These are phyloP conservation scores for Chlamydomonas incerta DNA, from an alignment of 139 green algal species.

Conservation along the genomic window DNA sequence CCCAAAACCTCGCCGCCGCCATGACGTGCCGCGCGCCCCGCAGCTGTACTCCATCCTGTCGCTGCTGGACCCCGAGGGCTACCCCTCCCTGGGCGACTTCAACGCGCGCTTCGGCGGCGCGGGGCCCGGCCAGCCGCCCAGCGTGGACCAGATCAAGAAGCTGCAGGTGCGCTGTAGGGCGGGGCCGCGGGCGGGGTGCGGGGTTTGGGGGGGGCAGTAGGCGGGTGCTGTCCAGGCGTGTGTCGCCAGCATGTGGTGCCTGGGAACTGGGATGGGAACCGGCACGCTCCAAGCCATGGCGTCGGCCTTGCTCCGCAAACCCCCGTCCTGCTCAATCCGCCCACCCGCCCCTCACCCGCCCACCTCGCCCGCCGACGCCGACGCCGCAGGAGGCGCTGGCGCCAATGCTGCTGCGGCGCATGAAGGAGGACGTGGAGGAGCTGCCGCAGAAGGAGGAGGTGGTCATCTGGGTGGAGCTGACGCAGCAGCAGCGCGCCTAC, in stretches of 20 bases:
- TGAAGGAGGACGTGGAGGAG: constrained; percentile 98
- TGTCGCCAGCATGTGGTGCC: too few relatives aligned
- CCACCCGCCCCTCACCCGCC: background rate
- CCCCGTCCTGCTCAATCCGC: too few relatives aligned
- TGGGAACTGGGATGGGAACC: too few relatives aligned
- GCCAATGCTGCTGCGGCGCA: constrained; percentile 91
- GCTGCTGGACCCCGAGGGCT: constrained; percentile 75
- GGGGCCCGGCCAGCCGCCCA: constrained; percentile 45
- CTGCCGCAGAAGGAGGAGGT: constrained; percentile 97
- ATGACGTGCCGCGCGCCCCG: too few relatives aligned
- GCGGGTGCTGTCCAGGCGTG: too few relatives aligned
- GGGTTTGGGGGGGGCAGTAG: too few relatives aligned
- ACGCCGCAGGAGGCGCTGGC: constrained; percentile 76
- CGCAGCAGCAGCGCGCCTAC: constrained; percentile 82
- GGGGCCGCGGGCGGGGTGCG: background rate
- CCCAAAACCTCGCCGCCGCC: too few relatives aligned
- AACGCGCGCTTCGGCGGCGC: constrained; percentile 40
- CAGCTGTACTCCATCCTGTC: constrained; percentile 86
- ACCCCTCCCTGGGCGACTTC: constrained; percentile 49
- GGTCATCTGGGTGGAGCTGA: constrained; percentile 91
- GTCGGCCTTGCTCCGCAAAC: too few relatives aligned
- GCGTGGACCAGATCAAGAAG: constrained; percentile 73
- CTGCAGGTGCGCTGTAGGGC: constrained; percentile 62
- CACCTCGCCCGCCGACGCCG: background rate
- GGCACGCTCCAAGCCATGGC: too few relatives aligned